Percentiles rank a stretch among this genome's conserved stretches.
Evolutionary conservation across 495 filamentous ascomycete genomes (phyloP).

Genomic region (Hypoxylon perforatum): DNA sequence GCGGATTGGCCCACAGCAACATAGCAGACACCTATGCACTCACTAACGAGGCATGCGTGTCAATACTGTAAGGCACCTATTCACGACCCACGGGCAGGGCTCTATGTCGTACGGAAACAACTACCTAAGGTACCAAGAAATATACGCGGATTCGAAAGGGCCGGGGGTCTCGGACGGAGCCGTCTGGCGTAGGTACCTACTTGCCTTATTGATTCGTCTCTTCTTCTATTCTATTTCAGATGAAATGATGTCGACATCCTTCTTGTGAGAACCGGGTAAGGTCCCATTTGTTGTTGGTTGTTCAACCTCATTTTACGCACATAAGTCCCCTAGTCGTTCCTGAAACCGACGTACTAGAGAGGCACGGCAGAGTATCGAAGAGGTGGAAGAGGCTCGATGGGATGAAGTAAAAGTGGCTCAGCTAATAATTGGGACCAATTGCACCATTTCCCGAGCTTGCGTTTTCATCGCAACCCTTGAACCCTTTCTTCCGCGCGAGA

Average conservation of each 20-base stretch:
- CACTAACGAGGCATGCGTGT: slow-evolving; percentile 20
- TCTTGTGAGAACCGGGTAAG: background rate
- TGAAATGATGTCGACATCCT: background rate
- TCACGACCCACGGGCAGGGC: slow-evolving; percentile 3
- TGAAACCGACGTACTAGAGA: slow-evolving; percentile 21
- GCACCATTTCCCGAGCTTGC: slow-evolving; percentile 38
- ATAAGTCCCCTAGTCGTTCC: background rate
- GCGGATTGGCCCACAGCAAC: slow-evolving; percentile 18
- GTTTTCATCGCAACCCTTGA: slow-evolving; percentile 35
- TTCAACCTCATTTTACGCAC: background rate
- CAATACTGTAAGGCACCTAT: slow-evolving; percentile 30
- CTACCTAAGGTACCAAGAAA: slow-evolving; percentile 15
- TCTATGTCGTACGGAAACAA: slow-evolving; percentile 24
- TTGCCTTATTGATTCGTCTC: slow-evolving; percentile 4
- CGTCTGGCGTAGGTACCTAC: slow-evolving; percentile 4
- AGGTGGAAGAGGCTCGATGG: slow-evolving; percentile 13
- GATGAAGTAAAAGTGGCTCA: slow-evolving; percentile 27
- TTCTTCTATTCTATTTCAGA: slow-evolving; percentile 11
- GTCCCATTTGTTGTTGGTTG: background rate
- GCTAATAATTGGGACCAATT: slow-evolving; percentile 30
- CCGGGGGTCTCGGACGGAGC: slow-evolving; percentile 28
- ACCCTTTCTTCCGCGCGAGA: slow-evolving; percentile 43
- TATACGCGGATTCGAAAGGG: slow-evolving; percentile 12
- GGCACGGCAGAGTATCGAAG: slow-evolving; percentile 14
- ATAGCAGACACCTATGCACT: slow-evolving; percentile 13